Evolutionary conservation across 2,329 filamentous ascomycete genomes (phyloP), one percentile per base, ranked within the genome.

Genomic region (Fusarium drepaniforme): DNA sequence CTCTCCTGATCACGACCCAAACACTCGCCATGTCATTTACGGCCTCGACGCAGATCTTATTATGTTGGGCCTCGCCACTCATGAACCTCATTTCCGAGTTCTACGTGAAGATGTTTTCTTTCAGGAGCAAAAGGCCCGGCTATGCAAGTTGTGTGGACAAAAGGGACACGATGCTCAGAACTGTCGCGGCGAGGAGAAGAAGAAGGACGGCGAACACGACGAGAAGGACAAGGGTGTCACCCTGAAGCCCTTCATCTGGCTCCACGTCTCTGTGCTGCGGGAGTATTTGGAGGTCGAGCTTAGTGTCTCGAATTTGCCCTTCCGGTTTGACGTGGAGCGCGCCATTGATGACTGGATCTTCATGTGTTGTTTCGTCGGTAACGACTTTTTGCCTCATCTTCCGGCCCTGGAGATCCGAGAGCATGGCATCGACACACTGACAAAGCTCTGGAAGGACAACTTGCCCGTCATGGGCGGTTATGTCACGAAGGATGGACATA

Each of bases 271-370:
- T 30, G 89, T 98, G 62, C 86, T 99, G 66, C 91, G 97, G 79
- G 97, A 99, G 84, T 99, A 99, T 82, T 89, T 99, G 65, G 95
- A 93, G 68, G 93, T 94, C 62, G 97, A 99, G 84, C 91, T 99
- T 79, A 90, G 93, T 79, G 92, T 98, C 38, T 93, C 94, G 21
- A 90, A 92, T 66, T 90, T 98, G 75, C 92, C 93, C 2, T 98
- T 98, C 84, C 90, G 91, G 65, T 98, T 97, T 83, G 95, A 99
- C 81, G 88, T 99, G 53, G 97, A 99, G 84, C 92, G 97, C 75
- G 96, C 96, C 30, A 90, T 98, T 69, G 97, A 98, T 83, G 96
- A 98, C 82, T 98, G 96, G 97, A 95, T 98, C 16, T 98, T 98
- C 83, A 97, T 98, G 92, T 98, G 96, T 85, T 98, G 97, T 86